Conservation (phyloP, 2,329 filamentous ascomycete genomes). For the Plectosphaerella plurivora region DNA sequence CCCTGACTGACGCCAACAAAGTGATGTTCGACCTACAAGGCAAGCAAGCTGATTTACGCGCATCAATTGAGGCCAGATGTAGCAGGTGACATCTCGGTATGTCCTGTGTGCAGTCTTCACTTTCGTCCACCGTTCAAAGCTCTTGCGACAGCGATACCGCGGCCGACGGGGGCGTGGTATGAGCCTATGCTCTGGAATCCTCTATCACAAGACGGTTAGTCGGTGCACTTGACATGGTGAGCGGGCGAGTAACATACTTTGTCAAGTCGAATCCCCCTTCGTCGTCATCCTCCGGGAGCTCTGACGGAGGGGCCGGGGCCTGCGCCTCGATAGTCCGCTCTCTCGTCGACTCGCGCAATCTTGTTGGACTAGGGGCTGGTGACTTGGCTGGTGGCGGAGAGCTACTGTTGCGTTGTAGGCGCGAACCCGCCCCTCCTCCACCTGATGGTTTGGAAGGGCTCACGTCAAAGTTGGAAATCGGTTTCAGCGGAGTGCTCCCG, state of each 20-base stretch:
- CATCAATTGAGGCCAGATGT: too few relatives aligned
- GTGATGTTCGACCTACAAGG: too few relatives aligned
- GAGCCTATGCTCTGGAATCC: slow-evolving; percentile 63
- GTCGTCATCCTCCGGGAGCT: slow-evolving; percentile 32
- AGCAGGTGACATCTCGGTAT: too few relatives aligned
- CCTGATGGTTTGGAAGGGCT: slow-evolving; percentile 52
- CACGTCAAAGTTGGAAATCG: slow-evolving; percentile 44
- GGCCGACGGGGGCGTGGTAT: slow-evolving; percentile 53
- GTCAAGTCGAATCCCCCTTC: slow-evolving; percentile 55
- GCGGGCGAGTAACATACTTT: slow-evolving; percentile 36
- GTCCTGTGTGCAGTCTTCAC: slow-evolving; percentile 6
- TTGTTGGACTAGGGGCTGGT: slow-evolving; percentile 47
- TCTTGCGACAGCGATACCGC: slow-evolving; percentile 37
- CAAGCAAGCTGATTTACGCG: too few relatives aligned
- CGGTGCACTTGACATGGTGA: neutral
- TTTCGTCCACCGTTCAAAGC: slow-evolving; percentile 25
- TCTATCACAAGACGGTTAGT: slow-evolving; percentile 25
- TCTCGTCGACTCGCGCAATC: slow-evolving; percentile 14
- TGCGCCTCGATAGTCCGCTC: slow-evolving; percentile 12
- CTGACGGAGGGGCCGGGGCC: slow-evolving; percentile 3
- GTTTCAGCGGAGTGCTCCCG: slow-evolving; percentile 64
- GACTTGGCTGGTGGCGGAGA: slow-evolving; percentile 49
- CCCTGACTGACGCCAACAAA: too few relatives aligned
- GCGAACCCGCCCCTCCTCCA: slow-evolving; percentile 16
- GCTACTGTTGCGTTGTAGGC: slow-evolving; percentile 54